phyloP scores from a whole-genome alignment of 2,329 filamentous ascomycete genomes.

The Dactylellina cionopaga region DNA sequence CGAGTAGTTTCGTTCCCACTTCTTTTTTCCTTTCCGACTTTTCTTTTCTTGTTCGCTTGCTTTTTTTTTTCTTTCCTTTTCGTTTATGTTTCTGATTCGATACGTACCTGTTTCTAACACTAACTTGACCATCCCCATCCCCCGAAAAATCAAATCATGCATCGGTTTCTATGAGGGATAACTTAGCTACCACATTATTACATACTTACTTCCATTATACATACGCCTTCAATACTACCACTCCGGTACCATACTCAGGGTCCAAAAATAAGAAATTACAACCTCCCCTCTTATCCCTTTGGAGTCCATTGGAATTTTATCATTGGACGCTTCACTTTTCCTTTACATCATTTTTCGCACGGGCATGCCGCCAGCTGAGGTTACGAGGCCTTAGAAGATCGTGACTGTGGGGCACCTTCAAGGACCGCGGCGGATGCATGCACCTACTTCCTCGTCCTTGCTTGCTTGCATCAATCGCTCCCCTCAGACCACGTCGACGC shows the following conservation, averaged over 20 bases:
- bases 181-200: too few species aligned
- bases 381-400: constrained; percentile 48
- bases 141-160: constrained; percentile 31
- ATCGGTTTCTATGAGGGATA: constrained; percentile 6
- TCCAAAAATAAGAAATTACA: constrained; percentile 46
- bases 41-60: constrained; percentile 16
- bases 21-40: constrained; percentile 6
- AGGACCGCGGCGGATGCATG: constrained; percentile 23
- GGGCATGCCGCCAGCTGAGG: constrained; percentile 50
- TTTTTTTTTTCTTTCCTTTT: constrained; percentile 3
- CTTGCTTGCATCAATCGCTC: constrained; percentile 25
- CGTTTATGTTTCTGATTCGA: constrained; percentile 14
- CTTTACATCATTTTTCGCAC: constrained; percentile 39
- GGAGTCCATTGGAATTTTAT: constrained; percentile 40
- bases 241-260: too few species aligned
- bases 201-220: too few species aligned
- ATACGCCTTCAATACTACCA: too few species aligned
- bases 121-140: constrained; percentile 14
- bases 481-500: constrained; percentile 50
- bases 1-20: constrained; percentile 23
- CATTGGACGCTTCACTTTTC: constrained; percentile 43
- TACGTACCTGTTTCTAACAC: background rate
- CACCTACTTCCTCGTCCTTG: constrained; percentile 31
- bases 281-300: constrained; percentile 15
- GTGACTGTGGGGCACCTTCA: constrained; percentile 49